These are phyloP conservation scores for Xylaria sp. DNA, from an alignment of 2,329 filamentous ascomycete species.

Conservation along the genomic window DNA sequence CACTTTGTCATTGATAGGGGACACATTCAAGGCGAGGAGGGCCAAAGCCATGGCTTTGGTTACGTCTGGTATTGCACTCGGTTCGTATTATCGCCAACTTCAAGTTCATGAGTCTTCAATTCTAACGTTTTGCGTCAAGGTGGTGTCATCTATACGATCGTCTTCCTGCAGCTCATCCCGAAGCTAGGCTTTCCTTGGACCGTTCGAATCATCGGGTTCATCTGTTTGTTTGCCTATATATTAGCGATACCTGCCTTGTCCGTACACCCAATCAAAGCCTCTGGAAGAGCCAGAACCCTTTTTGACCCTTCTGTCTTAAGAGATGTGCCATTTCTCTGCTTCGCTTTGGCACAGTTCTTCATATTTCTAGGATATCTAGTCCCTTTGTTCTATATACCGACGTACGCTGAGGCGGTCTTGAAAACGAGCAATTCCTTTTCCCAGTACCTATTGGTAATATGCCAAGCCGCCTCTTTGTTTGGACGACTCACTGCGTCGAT, in stretches of 20 bases:
- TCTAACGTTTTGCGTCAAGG: background rate
- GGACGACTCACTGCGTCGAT: background rate
- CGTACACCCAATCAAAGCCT: background rate
- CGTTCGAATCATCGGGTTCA: conserved; percentile 1
- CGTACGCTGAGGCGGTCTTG: conserved; percentile 12
- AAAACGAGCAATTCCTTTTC: background rate
- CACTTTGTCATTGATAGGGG: background rate
- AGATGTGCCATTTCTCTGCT: background rate
- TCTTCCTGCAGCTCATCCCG: conserved; percentile 8
- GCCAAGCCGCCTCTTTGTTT: background rate
- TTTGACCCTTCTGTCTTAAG: background rate
- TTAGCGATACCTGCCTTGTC: background rate
- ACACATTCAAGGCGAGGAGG: background rate
- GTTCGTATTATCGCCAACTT: background rate
- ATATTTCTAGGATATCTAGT: conserved; percentile 8
- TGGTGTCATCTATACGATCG: background rate
- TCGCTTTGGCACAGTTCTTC: conserved; percentile 13
- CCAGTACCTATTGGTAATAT: background rate
- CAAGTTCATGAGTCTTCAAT: background rate
- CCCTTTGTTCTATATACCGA: conserved; percentile 17
- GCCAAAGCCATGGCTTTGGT: background rate
- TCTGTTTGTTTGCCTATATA: conserved; percentile 3
- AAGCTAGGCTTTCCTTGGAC: conserved; percentile 19
- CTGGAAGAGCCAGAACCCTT: background rate
- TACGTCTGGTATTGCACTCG: background rate